Evolutionary conservation across 176 grass and related monocot genomes (phyloP).

Genomic region (Dendrocalamus sinicus): DNA sequence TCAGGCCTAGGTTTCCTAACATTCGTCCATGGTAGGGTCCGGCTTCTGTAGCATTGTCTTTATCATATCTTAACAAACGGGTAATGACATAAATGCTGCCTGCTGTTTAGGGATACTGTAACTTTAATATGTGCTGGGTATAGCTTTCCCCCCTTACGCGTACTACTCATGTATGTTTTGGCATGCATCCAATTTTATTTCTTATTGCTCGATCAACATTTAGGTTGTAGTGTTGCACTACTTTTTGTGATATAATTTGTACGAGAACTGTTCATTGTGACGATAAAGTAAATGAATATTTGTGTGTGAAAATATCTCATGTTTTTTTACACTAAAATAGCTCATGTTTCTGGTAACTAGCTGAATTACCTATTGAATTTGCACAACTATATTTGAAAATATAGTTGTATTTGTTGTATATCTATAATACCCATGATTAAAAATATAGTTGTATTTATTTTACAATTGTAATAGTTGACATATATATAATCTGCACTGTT

Average conservation of each 20-base stretch:
- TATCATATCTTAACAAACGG: slow-evolving; percentile 52
- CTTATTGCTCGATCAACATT: slow-evolving; percentile 30
- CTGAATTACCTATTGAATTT: background rate
- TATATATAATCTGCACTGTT: too few species aligned
- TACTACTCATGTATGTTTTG: background rate
- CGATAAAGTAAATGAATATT: background rate
- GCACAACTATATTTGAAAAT: background rate
- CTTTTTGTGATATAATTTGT: background rate
- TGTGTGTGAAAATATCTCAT: background rate
- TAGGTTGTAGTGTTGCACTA: background rate
- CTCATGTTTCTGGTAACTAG: background rate
- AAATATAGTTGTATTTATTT: too few species aligned
- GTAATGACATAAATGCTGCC: slow-evolving; percentile 54
- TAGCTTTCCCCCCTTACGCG: background rate
- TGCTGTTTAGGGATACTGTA: slow-evolving; percentile 51
- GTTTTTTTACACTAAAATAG: background rate
- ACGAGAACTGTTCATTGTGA: background rate
- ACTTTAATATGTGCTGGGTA: slow-evolving; percentile 33
- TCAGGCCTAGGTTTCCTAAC: too few species aligned
- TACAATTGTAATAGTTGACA: too few species aligned
- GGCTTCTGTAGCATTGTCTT: slow-evolving; percentile 38
- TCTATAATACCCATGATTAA: too few species aligned
- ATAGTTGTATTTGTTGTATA: background rate
- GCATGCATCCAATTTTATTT: slow-evolving; percentile 1
- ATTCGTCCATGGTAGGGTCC: slow-evolving; percentile 13